These are phyloP conservation scores for Trichoderma afroharzianum DNA, from an alignment of 2,329 filamentous ascomycete species.

Conservation along the genomic window DNA sequence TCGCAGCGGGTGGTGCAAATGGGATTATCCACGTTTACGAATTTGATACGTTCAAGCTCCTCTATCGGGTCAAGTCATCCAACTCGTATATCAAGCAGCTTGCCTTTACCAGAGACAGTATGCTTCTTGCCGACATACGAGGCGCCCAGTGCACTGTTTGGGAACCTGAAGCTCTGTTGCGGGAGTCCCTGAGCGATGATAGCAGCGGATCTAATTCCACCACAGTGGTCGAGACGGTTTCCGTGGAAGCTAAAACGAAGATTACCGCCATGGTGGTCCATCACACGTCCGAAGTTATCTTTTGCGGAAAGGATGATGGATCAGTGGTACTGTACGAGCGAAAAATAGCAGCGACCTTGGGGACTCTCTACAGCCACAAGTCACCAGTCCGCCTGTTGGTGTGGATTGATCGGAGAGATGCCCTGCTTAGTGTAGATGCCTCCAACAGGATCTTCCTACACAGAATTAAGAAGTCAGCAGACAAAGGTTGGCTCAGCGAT, in stretches of 20 bases:
- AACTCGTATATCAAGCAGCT: slow-evolving; percentile 31
- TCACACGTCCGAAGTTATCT: slow-evolving; percentile 25
- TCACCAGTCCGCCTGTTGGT: slow-evolving; percentile 27
- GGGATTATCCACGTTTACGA: slow-evolving; percentile 31
- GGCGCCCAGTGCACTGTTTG: slow-evolving; percentile 36
- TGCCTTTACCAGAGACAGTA: slow-evolving; percentile 30
- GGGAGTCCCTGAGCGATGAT: slow-evolving; percentile 27
- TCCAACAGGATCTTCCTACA: slow-evolving; percentile 26
- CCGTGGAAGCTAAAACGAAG: slow-evolving; percentile 25
- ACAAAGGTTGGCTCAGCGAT: slow-evolving; percentile 12
- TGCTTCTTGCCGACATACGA: slow-evolving; percentile 34
- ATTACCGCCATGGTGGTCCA: slow-evolving; percentile 31
- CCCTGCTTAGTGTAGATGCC: slow-evolving; percentile 29
- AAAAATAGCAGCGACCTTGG: slow-evolving; percentile 24
- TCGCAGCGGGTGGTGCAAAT: slow-evolving; percentile 25
- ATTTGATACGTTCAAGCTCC: slow-evolving; percentile 28
- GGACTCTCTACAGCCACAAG: slow-evolving; percentile 30
- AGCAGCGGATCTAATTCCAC: slow-evolving; percentile 24
- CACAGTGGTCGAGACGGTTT: slow-evolving; percentile 24
- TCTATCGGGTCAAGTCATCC: slow-evolving; percentile 27
- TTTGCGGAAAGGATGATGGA: slow-evolving; percentile 38
- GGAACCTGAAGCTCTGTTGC: slow-evolving; percentile 31
- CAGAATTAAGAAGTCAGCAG: slow-evolving; percentile 18
- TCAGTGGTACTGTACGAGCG: slow-evolving; percentile 30
- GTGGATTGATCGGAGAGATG: slow-evolving; percentile 25